Percentiles rank a stretch among this genome's conserved stretches.
These are phyloP conservation scores for Pistacia vera DNA, from an alignment of 345 rosid species.

Conservation along the genomic window DNA sequence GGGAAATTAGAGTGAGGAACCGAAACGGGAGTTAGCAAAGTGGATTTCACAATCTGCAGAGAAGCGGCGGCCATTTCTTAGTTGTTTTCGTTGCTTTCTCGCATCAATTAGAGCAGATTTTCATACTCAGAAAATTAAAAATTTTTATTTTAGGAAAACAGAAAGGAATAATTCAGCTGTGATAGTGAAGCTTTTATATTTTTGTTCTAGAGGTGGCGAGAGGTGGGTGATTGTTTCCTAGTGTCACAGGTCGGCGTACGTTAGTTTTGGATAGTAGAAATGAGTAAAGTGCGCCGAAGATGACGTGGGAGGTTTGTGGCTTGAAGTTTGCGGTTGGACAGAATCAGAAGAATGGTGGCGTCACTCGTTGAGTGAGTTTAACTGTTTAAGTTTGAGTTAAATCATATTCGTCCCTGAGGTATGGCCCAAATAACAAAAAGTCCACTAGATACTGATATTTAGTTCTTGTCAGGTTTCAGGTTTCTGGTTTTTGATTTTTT, in stretches of 20 bases:
- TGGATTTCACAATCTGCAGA: constrained; percentile 42
- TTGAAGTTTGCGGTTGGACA: background rate
- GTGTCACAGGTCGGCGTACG: constrained; percentile 23
- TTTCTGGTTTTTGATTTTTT: too few relatives aligned
- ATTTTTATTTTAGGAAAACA: background rate
- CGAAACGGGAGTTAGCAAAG: constrained; percentile 45
- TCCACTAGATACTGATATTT: too few relatives aligned
- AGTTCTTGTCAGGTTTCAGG: too few relatives aligned
- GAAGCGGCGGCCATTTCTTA: constrained; percentile 55
- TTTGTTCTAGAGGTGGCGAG: constrained; percentile 11
- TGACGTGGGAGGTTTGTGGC: constrained; percentile 39
- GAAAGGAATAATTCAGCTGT: background rate
- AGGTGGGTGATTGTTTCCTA: background rate
- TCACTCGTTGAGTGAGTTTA: too few relatives aligned
- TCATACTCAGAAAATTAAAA: background rate
- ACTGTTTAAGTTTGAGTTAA: too few relatives aligned
- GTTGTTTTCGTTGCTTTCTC: constrained; percentile 24
- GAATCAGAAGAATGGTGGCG: background rate
- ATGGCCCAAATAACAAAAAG: too few relatives aligned
- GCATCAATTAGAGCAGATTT: constrained; percentile 20
- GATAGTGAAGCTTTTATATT: background rate
- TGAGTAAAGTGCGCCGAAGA: constrained; percentile 32
- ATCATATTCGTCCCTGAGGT: too few relatives aligned
- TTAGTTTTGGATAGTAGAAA: constrained; percentile 1
- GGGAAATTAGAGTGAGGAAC: constrained; percentile 45